Evolutionary conservation across 768 basidiomycete species (phyloP).

Genomic region (Mycena capillaripes): DNA sequence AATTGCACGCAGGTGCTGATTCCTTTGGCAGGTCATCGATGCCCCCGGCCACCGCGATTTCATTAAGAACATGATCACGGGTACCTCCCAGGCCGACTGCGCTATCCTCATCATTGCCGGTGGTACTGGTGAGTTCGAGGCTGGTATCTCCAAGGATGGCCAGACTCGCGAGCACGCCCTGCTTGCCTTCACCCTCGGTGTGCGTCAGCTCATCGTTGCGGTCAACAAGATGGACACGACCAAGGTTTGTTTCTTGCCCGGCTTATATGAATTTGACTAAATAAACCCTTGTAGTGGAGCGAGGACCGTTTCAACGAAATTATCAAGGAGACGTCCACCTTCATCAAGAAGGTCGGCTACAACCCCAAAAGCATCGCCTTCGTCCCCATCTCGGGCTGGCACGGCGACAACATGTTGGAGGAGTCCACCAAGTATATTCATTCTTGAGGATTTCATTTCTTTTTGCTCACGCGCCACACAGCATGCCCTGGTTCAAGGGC

Average conservation of each 20-base stretch:
- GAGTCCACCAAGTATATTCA: slow-evolving; percentile 87
- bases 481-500: slow-evolving; percentile 99
- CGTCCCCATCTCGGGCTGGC: slow-evolving; percentile 99
- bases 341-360: slow-evolving; percentile 99
- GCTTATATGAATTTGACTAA: not conserved
- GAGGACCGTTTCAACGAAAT: slow-evolving; percentile 99
- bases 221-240: slow-evolving; percentile 99
- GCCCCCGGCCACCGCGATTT: slow-evolving; percentile 99
- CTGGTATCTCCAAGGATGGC: slow-evolving; percentile 99
- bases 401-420: slow-evolving; percentile 99
- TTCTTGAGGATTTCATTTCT: not conserved
- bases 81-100: slow-evolving; percentile 99
- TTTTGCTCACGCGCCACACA: slow-evolving; percentile 48
- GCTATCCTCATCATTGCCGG: slow-evolving; percentile 99
- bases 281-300: slow-evolving; percentile 79
- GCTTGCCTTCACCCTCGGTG: slow-evolving; percentile 99
- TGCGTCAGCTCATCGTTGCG: slow-evolving; percentile 99
- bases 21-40: slow-evolving; percentile 86
- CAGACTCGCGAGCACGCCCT: slow-evolving; percentile 99
- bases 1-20: slow-evolving; percentile 30
- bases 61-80: slow-evolving; percentile 99
- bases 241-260: slow-evolving; percentile 68
- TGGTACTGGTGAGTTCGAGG: slow-evolving; percentile 99
- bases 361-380: slow-evolving; percentile 99
- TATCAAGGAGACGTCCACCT: slow-evolving; percentile 95